Evolutionary conservation across 2,329 filamentous ascomycete species (phyloP), one percentile per base, ranked within the genome.

Genomic region (Aureobasidium vineae): DNA sequence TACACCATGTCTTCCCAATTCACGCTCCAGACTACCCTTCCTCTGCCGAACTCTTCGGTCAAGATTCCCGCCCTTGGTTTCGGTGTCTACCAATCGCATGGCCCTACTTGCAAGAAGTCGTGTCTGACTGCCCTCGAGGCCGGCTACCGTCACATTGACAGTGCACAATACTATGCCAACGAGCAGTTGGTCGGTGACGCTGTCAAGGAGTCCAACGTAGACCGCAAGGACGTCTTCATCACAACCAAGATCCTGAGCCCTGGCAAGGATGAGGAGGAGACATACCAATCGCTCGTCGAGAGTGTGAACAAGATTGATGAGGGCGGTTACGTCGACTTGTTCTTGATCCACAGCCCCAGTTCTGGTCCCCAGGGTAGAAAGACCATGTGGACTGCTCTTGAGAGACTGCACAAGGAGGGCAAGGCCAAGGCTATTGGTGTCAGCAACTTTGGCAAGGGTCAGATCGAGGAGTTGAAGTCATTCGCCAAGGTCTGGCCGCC

Each of bases 161-260:
- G 88, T 0, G 90, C 89, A 0, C 86, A 88, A 73, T 85, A 85
- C 75, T 92, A 92, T 75, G 83, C 77, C 63, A 92, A 92, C 71
- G 90, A 92, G 73, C 74, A 77, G 15, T 81, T 88, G 72, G 88
- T 92, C 54, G 87, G 88, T 3, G 78, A 84, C 61, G 88, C 89
- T 0, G 76, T 91, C n/a, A 78, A 78, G 28, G 74, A 83, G 66
- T 87, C 84, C 2, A 81, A 81, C 0, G 69, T 91, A 6, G 77
- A 81, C 5, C 83, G 87, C 38, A 77, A 81, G 19, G 81, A 90
- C 10, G 72, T 92, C 57, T 92, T 88, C 75, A 76, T 91, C 45
- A 91, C 89, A 0, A 89, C 87, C 67, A 92, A 92, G 77, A 86
- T 91, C 66, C 78, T 88, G 36, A 79, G 76, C 33, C 79, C 84